Conservation (phyloP, 139 green algal species). For the Picochlorum sp. region DNA sequence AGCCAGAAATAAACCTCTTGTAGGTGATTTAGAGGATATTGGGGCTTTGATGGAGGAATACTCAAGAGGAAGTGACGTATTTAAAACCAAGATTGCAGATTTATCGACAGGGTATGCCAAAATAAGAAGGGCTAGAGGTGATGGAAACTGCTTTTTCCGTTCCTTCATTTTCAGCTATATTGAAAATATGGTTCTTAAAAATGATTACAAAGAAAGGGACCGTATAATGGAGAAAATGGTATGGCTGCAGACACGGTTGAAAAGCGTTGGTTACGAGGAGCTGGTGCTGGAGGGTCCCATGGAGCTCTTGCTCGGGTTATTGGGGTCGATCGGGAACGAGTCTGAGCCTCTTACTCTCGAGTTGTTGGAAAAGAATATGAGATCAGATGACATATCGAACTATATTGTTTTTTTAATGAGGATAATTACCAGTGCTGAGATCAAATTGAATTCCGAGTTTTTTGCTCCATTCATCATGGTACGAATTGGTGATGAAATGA, state of each 20-base stretch:
- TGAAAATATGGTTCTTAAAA: conserved; percentile 43
- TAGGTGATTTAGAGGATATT: conserved; percentile 7
- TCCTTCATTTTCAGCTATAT: conserved; percentile 68
- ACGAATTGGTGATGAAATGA: background rate
- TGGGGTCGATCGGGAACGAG: conserved; percentile 22
- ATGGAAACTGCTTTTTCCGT: conserved; percentile 74
- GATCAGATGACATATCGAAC: conserved; percentile 27
- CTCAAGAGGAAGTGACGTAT: conserved; percentile 45
- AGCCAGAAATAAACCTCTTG: background rate
- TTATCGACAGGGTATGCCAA: conserved; percentile 37
- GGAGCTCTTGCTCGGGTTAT: conserved; percentile 59
- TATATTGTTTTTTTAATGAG: conserved; percentile 68
- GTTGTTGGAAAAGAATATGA: conserved; percentile 39
- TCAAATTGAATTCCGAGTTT: conserved; percentile 54
- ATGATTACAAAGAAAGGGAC: conserved; percentile 40
- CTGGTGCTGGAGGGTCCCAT: conserved; percentile 69
- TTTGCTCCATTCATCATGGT: conserved; percentile 78
- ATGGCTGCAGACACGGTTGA: conserved; percentile 31
- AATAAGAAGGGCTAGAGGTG: conserved; percentile 45
- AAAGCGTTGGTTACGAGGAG: conserved; percentile 40
- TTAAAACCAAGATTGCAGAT: conserved; percentile 54
- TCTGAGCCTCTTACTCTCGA: conserved; percentile 27
- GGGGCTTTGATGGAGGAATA: conserved; percentile 43
- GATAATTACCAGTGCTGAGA: conserved; percentile 58
- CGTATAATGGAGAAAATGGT: background rate